Evolutionary conservation across 495 filamentous ascomycete genomes (phyloP).

Genomic region (Penicillium goetzii): DNA sequence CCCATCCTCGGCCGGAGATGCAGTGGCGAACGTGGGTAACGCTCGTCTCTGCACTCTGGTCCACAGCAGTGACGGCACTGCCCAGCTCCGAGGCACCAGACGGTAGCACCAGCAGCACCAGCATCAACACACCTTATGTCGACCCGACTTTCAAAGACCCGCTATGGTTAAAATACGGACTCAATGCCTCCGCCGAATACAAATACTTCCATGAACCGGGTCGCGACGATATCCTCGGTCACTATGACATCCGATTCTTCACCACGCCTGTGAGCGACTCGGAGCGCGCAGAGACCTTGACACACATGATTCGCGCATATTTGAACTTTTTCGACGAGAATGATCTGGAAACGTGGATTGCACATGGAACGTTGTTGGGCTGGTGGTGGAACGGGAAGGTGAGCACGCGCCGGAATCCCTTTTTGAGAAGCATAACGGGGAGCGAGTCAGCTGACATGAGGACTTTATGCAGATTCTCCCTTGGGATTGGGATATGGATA

Average conservation of each 20-base stretch:
- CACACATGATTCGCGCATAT: constrained; percentile 74
- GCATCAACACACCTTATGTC: constrained; percentile 1
- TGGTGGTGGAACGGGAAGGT: constrained; percentile 91
- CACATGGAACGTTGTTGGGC: constrained; percentile 82
- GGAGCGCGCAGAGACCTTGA: constrained; percentile 64
- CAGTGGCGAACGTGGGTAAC: constrained; percentile 24
- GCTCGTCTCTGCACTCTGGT: constrained; percentile 30
- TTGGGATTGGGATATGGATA: constrained; percentile 90
- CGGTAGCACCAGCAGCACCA: constrained; percentile 15
- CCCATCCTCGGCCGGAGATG: constrained; percentile 18
- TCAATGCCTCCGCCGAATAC: constrained; percentile 42
- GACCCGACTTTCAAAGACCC: constrained; percentile 27
- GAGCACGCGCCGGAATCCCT: constrained; percentile 9
- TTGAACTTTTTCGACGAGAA: constrained; percentile 65
- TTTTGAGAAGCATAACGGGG: background rate
- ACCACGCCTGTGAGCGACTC: constrained; percentile 61
- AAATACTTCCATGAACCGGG: constrained; percentile 65
- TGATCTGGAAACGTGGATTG: constrained; percentile 80
- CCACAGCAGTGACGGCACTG: constrained; percentile 21
- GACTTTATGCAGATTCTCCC: constrained; percentile 63
- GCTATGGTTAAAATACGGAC: constrained; percentile 36
- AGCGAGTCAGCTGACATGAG: background rate
- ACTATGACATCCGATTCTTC: constrained; percentile 78
- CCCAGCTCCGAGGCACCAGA: constrained; percentile 15
- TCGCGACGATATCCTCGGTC: constrained; percentile 56